Percentiles rank a stretch among this genome's conserved stretches.
Evolutionary conservation across 768 basidiomycete genomes (phyloP).

Genomic region (Pleurotus ostreatus): DNA sequence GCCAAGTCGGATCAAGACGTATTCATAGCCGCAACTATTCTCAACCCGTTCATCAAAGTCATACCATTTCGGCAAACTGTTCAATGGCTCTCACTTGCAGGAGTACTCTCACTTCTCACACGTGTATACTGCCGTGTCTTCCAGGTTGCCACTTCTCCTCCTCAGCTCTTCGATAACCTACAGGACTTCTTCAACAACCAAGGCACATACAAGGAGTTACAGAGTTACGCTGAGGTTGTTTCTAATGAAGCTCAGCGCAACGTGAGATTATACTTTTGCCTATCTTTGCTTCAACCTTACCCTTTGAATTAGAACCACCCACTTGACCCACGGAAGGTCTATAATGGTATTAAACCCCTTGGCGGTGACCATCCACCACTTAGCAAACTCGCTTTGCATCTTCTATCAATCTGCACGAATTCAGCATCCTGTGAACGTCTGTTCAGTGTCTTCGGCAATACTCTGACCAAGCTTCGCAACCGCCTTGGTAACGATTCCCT

Average conservation of each 20-base stretch:
- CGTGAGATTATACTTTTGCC: neutral
- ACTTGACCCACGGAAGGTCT: constrained; percentile 10
- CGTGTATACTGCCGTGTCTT: constrained; percentile 1
- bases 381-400: constrained; percentile 13
- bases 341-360: neutral
- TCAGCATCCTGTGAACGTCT: constrained; percentile 19
- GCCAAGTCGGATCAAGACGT: neutral
- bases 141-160: neutral
- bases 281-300: neutral
- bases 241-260: neutral
- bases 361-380: constrained; percentile 9
- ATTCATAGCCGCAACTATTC: constrained; percentile 2
- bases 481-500: constrained; percentile 10
- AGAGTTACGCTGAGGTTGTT: neutral
- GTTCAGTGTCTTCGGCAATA: constrained; percentile 19
- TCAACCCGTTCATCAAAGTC: constrained; percentile 9
- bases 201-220: neutral
- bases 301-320: neutral
- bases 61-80: neutral
- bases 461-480: constrained; percentile 16
- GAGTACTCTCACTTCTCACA: neutral
- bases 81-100: neutral
- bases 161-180: neutral
- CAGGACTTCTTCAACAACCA: neutral
- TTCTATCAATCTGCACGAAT: constrained; percentile 19